Evolutionary conservation across 2,329 filamentous ascomycete genomes (phyloP), one percentile per base, ranked within the genome.

Genomic region (Neopestalotiopsis sp.): DNA sequence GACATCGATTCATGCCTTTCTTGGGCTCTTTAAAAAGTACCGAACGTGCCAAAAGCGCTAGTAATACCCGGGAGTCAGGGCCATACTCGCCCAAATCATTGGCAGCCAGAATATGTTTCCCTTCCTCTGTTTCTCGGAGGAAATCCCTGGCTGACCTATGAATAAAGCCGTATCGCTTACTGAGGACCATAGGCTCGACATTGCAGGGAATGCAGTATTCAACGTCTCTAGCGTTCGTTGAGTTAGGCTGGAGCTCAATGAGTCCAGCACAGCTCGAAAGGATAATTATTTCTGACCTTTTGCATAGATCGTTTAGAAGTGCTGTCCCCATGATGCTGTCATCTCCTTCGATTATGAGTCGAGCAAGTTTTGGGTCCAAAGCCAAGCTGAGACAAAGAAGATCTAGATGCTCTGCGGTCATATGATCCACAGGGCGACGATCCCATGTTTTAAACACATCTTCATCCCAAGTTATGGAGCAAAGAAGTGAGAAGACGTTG

Each of bases 251-350:
- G 13, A 52, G 5, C 24, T 59, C 57, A 6, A 59, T 17, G 20
- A 59, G 24, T 17, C 57, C 57, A 28, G 57, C 57, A 17, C 57
- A 59, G 28, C 4, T 17, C 3, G 57, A 59, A 9, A 59, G 14
- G 30, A 59, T 32, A 1, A 0, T 9, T 13, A 4, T 34, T 34
- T 59, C 57, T n/a, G 30, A 12, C 0, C 9, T 12, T 13, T 59
- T 20, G 9, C 30, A 59, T 12, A 28, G 24, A 0, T 17, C 12
- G 4, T n/a, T n/a, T n/a, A 59, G 57, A 12, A 59, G 57, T 3
- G 10, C 7, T 32, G 1, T 28, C 20, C 32, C 20, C 1, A 12
- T 7, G 1, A 30, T 17, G 1, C 10, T 1, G 0, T 5, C 24
- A 7, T 59, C 24, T 10, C 57, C 57, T 5, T 32, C 6, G 1